Base-by-base conservation (phyloP, 2,329 filamentous ascomycete species). In the Fusarium protoensiforme region DNA sequence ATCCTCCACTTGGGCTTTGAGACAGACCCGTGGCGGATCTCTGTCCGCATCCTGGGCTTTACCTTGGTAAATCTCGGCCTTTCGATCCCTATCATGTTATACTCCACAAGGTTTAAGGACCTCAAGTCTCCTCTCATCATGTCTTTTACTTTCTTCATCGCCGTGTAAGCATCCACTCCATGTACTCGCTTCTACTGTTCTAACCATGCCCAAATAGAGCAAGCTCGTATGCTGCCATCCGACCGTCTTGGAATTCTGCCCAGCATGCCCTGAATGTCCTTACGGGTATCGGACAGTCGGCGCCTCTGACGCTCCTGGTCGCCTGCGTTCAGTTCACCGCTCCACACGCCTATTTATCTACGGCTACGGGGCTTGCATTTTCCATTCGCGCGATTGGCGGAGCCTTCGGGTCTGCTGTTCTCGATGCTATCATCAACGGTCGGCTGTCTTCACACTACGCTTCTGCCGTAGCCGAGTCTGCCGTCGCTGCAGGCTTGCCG, bases 241-340 rank as follows among this genome's bases (percentile, higher is more conserved):
- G 61, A 35, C 61, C 61, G 22, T 63, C 61, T 14, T 63, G 61
- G 61, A 63, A 63, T 46, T 43, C 22, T 33, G 61, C 20, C 36
- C 61, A 63, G 48, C 46, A 63, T 41, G 48, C n/a, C 43, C 29
- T 63, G 7, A 63, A 63, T 56, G 61, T 63, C 9, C 61, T 63
- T 20, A 63, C 48, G 10, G 61, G 61, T 18, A 63, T 63, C 14
- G 61, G 61, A n/a, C 61, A 63, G 48, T 63, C 61, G 7, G 61
- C 22, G 27, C 61, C 61, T 43, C 20, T 63, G 10, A 63, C 61
- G 4, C 61, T 63, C 27, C 61, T 63, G 13, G 61, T 63, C 8
- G 61, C 61, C n/a, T 63, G 61, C n/a, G 36, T 63, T 43, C 61
- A 63, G 20, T 63, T 63, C 46, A 63, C 61, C 9, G 61, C 61